phyloP scores from a whole-genome alignment of 78 protist genomes.

The Speleostelium caveatum region DNA sequence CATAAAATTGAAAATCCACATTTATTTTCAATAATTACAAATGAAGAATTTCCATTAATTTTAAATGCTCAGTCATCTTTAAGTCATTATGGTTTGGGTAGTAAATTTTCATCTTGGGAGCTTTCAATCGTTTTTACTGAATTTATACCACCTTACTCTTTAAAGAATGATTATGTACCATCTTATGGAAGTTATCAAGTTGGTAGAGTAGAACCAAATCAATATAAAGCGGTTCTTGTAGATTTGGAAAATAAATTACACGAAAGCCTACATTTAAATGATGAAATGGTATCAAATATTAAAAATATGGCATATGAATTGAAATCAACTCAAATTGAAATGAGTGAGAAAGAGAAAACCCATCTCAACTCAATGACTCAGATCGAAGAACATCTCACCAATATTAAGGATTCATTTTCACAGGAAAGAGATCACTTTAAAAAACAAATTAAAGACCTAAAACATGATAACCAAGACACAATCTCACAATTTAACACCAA shows the following conservation, averaged over 20 bases:
- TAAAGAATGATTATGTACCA: conserved; percentile 19
- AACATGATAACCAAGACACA: conserved; percentile 3
- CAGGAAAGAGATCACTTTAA: conserved; percentile 2
- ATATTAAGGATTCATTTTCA: neutral
- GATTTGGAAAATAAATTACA: conserved; percentile 48
- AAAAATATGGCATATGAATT: conserved; percentile 4
- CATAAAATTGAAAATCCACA: conserved; percentile 41
- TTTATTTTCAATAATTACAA: conserved; percentile 32
- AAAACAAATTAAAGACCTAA: neutral
- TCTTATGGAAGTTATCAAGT: conserved; percentile 32
- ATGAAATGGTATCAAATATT: conserved; percentile 36
- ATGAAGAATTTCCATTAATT: conserved; percentile 61
- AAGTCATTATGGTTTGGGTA: conserved; percentile 64
- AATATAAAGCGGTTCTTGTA: conserved; percentile 26
- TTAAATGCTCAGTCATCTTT: conserved; percentile 19
- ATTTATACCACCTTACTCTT: conserved; percentile 57
- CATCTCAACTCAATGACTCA: conserved; percentile 12
- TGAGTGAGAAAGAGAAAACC: conserved; percentile 25
- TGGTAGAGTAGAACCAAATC: conserved; percentile 31
- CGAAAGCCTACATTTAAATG: conserved; percentile 21
- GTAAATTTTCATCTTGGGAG: conserved; percentile 25
- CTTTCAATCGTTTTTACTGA: conserved; percentile 38
- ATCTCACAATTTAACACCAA: too few species aligned
- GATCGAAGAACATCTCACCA: conserved; percentile 37
- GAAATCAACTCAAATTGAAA: neutral